phyloP scores from a whole-genome alignment of 495 filamentous ascomycete genomes.

The Aspergillus cavernicola region DNA sequence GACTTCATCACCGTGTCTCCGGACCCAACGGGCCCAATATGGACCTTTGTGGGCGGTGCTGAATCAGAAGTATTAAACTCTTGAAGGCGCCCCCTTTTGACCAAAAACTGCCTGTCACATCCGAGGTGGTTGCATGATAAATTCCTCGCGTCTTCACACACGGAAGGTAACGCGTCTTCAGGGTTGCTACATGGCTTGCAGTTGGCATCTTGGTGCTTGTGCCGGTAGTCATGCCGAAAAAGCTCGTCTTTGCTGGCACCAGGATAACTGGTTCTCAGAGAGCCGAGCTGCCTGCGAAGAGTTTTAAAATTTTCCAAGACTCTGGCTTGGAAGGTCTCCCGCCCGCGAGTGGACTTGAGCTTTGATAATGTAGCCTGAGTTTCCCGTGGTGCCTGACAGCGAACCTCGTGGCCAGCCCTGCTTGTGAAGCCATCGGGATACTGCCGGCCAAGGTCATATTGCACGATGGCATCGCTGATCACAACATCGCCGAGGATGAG shows the following conservation, averaged over 20 bases:
- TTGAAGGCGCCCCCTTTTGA: slow-evolving; percentile 9
- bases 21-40: slow-evolving; percentile 26
- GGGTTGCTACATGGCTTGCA: not conserved
- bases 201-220: slow-evolving; percentile 15
- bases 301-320: not conserved
- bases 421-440: slow-evolving; percentile 17
- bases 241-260: slow-evolving; percentile 19
- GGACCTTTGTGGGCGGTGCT: slow-evolving; percentile 8
- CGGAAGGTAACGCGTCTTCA: not conserved
- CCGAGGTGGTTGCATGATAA: slow-evolving; percentile 10
- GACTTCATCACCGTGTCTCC: slow-evolving; percentile 32
- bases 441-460: slow-evolving; percentile 32
- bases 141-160: slow-evolving; percentile 5
- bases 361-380: slow-evolving; percentile 17
- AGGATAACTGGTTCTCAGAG: slow-evolving; percentile 11
- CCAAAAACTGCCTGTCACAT: slow-evolving; percentile 9
- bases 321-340: not conserved
- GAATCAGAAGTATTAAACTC: not conserved
- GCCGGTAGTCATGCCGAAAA: slow-evolving; percentile 12
- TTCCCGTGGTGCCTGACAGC: slow-evolving; percentile 4
- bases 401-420: slow-evolving; percentile 12
- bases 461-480: slow-evolving; percentile 22
- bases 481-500: slow-evolving; percentile 41
- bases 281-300: not conserved
- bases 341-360: not conserved